Conservation (phyloP, 1,284 basidiomycete species). For the Trametes hirsuta region DNA sequence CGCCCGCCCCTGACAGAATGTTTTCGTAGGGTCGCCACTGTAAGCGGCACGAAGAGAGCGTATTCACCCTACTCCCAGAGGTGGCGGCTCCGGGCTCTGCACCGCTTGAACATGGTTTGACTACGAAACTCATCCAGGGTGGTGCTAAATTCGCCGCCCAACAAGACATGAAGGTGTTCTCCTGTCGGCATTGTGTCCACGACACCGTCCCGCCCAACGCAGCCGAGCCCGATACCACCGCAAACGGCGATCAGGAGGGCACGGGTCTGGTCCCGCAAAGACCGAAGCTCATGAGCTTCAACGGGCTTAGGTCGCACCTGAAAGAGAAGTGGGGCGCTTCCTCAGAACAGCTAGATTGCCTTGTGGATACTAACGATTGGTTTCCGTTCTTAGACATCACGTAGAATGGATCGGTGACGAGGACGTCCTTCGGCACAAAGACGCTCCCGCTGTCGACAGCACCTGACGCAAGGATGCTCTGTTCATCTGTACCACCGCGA, state of each 20-base stretch:
- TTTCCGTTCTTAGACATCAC: slow-evolving; percentile 32
- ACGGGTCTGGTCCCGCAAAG: not conserved
- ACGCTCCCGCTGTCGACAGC: not conserved
- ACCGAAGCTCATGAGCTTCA: slow-evolving; percentile 39
- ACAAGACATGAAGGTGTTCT: slow-evolving; percentile 43
- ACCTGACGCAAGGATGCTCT: not conserved
- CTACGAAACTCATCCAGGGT: slow-evolving; percentile 35
- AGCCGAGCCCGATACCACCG: not conserved
- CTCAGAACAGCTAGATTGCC: not conserved
- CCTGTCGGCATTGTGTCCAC: slow-evolving; percentile 58
- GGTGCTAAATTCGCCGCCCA: slow-evolving; percentile 29
- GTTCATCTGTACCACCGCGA: not conserved
- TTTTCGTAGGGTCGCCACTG: slow-evolving; percentile 56
- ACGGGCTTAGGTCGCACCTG: slow-evolving; percentile 61
- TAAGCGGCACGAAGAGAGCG: slow-evolving; percentile 61
- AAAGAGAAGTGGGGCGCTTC: slow-evolving; percentile 53
- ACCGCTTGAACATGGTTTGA: slow-evolving; percentile 36
- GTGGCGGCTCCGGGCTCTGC: slow-evolving; percentile 31
- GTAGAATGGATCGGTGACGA: slow-evolving; percentile 38
- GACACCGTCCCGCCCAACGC: not conserved
- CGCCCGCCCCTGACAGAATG: not conserved
- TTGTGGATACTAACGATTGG: slow-evolving; percentile 6
- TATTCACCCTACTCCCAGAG: slow-evolving; percentile 40
- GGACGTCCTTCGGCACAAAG: slow-evolving; percentile 35
- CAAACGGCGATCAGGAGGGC: not conserved